Conservation (phyloP, 495 filamentous ascomycete genomes). For the Penicillium coffeae region DNA sequence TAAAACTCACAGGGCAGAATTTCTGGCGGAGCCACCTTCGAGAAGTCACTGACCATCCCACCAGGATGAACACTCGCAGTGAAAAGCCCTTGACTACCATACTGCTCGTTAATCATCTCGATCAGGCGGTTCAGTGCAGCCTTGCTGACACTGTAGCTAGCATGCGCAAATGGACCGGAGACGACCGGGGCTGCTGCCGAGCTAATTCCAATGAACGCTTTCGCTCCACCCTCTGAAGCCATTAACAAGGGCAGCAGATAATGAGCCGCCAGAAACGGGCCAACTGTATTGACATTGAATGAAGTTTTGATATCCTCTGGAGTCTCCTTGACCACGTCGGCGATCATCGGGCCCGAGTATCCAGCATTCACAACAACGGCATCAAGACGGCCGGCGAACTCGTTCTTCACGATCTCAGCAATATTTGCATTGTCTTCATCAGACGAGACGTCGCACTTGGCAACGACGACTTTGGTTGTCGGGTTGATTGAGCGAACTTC, state of each 20-base stretch:
- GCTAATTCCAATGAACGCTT: constrained; percentile 29
- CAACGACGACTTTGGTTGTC: constrained; percentile 20
- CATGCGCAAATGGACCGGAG: constrained; percentile 11
- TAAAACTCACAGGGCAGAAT: constrained; percentile 17
- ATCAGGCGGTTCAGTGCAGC: constrained; percentile 36
- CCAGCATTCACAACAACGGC: constrained; percentile 45
- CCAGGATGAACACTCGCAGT: constrained; percentile 46
- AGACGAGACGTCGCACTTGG: constrained; percentile 35
- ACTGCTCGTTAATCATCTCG: constrained; percentile 43
- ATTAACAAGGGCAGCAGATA: constrained; percentile 41
- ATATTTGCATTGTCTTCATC: constrained; percentile 31
- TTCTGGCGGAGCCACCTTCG: constrained; percentile 16
- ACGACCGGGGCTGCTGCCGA: constrained; percentile 24
- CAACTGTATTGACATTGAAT: constrained; percentile 42
- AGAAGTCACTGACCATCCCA: constrained; percentile 38
- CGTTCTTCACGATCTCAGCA: constrained; percentile 22
- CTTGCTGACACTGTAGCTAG: constrained; percentile 39
- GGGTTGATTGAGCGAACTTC: constrained; percentile 26
- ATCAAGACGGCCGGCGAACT: constrained; percentile 32
- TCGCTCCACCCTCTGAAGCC: constrained; percentile 13
- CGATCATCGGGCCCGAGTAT: constrained; percentile 24
- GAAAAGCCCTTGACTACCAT: constrained; percentile 36
- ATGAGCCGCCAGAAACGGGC: constrained; percentile 34
- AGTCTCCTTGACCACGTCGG: constrained; percentile 26
- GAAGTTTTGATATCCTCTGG: constrained; percentile 35